Evolutionary conservation across 106 monocot species (phyloP).

Genomic region (Dioscorea alata): DNA sequence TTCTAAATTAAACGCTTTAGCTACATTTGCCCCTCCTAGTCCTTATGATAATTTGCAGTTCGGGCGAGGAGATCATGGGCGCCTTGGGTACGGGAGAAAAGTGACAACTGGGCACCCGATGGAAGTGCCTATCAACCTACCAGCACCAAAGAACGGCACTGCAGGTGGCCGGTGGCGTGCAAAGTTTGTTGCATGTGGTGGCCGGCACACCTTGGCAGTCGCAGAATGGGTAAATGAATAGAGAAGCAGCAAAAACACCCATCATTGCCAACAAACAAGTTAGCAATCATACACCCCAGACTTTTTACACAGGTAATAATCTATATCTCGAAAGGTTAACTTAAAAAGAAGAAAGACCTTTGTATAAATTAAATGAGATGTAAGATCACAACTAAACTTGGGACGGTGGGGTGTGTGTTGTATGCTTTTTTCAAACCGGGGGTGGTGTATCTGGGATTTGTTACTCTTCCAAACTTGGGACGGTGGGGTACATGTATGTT

Average conservation of each 20-base stretch:
- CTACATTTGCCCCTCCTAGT: not conserved
- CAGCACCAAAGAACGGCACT: constrained; percentile 22
- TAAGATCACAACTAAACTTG: too few species aligned
- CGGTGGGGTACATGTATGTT: too few species aligned
- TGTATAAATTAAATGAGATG: too few species aligned
- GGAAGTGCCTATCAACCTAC: constrained; percentile 54
- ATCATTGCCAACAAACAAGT: not conserved
- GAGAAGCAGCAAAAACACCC: too few species aligned
- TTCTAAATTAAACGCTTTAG: not conserved
- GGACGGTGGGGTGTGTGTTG: too few species aligned
- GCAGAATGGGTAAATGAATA: constrained; percentile 50
- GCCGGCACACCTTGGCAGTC: constrained; percentile 87
- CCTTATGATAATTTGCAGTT: constrained; percentile 18
- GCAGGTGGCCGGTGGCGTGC: constrained; percentile 42
- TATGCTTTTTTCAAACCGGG: not conserved
- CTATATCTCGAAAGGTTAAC: not conserved
- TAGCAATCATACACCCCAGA: not conserved
- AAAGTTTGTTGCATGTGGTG: constrained; percentile 54
- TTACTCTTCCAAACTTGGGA: constrained; percentile 11
- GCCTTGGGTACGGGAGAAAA: constrained; percentile 67
- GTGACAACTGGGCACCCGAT: constrained; percentile 61
- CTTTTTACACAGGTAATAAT: not conserved
- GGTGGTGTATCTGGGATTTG: constrained; percentile 25
- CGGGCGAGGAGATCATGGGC: constrained; percentile 72
- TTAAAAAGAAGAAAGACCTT: not conserved